Percentiles rank a stretch among this genome's conserved stretches.
These are phyloP conservation scores for Argentina anserina DNA, from an alignment of 306 rosid species.

Conservation along the genomic window DNA sequence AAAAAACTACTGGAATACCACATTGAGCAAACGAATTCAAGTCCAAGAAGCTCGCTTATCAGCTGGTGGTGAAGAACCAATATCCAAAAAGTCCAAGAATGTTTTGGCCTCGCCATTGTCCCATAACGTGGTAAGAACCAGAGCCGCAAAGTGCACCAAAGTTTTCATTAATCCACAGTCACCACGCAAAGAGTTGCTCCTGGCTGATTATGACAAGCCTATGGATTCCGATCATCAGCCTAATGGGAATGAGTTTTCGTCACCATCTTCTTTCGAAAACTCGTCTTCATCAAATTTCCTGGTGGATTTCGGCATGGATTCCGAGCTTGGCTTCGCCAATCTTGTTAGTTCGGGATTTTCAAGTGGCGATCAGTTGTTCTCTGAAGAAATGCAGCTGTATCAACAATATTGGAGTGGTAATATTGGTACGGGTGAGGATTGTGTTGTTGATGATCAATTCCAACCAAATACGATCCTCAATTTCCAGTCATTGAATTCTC, in stretches of 20 bases:
- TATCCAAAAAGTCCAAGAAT: not conserved
- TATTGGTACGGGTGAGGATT: not conserved
- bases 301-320: conserved; percentile 2
- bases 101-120: not conserved
- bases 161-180: conserved; percentile 9
- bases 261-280: conserved; percentile 1
- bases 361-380: not conserved
- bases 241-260: not conserved
- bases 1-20: conserved; percentile 21
- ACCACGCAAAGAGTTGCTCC: not conserved
- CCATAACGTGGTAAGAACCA: conserved; percentile 20
- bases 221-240: not conserved
- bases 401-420: not conserved
- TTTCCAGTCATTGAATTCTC: conserved; percentile 11
- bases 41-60: not conserved
- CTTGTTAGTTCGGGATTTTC: conserved; percentile 6
- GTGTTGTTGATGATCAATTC: conserved; percentile 1
- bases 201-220: not conserved
- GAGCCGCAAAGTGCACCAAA: conserved; percentile 21
- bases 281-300: conserved; percentile 2
- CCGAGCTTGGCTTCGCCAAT: conserved; percentile 11
- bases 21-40: conserved; percentile 6
- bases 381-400: conserved; percentile 10
- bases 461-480: not conserved
- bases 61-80: not conserved